Conservation (phyloP, 257 asterid species). For the Eucommia ulmoides region DNA sequence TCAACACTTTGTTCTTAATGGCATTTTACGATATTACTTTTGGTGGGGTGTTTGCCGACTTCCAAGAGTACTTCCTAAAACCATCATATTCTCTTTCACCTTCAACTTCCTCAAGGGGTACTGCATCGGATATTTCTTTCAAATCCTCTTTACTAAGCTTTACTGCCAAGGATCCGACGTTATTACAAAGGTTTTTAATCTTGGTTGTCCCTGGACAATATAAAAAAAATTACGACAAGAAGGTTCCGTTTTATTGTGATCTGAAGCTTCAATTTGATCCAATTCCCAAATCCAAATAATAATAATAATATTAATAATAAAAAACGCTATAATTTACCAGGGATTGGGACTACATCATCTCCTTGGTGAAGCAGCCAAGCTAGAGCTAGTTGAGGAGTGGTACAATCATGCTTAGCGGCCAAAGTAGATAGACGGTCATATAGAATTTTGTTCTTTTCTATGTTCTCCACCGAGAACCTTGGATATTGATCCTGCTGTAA, state of each 20-base stretch:
- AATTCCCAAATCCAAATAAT: too few species aligned
- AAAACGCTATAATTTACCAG: constrained; percentile 17
- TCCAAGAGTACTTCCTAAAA: neutral
- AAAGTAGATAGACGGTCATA: constrained; percentile 19
- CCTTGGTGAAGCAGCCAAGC: constrained; percentile 50
- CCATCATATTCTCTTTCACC: neutral
- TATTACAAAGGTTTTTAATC: neutral
- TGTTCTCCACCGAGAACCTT: constrained; percentile 28
- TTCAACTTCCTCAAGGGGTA: neutral
- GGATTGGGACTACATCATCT: constrained; percentile 38
- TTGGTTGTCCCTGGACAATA: neutral
- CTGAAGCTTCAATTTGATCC: too few species aligned
- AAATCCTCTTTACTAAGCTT: neutral
- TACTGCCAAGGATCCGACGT: neutral
- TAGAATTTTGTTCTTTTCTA: constrained; percentile 34
- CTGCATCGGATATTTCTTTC: neutral
- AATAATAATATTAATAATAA: too few species aligned
- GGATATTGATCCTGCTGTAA: constrained; percentile 12
- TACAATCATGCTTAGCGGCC: constrained; percentile 29
- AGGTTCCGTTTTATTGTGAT: too few species aligned
- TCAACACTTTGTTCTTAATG: too few species aligned
- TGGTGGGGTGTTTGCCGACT: neutral
- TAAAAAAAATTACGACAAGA: too few species aligned
- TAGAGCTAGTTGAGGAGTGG: constrained; percentile 44
- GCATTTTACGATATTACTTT: too few species aligned